phyloP scores from a whole-genome alignment of 208 protist species.

The Leishmania major region DNA sequence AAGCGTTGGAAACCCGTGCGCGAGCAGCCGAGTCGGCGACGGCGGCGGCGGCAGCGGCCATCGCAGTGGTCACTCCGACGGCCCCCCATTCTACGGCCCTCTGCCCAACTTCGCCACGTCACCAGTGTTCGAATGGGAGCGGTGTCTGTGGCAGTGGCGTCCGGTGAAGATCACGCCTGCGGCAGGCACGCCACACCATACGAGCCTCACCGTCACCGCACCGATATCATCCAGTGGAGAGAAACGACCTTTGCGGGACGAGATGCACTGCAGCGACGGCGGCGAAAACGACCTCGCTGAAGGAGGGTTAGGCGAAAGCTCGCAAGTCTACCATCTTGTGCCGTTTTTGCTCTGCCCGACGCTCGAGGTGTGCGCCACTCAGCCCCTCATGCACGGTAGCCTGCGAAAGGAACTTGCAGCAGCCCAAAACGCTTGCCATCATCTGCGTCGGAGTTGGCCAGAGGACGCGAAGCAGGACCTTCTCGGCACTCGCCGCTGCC shows the following conservation, averaged over 20 bases:
- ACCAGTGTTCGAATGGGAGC: conserved; percentile 48
- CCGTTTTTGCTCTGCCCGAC: conserved; percentile 62
- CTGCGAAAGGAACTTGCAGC: conserved; percentile 5
- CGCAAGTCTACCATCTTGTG: conserved; percentile 18
- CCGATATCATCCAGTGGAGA: not conserved
- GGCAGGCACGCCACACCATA: not conserved
- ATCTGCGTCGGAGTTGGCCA: not conserved
- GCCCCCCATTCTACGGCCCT: conserved; percentile 17
- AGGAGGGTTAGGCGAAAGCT: not conserved
- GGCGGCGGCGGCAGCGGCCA: not conserved
- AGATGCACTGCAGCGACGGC: not conserved
- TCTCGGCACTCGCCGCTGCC: not conserved
- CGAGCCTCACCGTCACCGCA: not conserved
- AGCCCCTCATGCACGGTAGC: conserved; percentile 11
- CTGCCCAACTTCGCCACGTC: conserved; percentile 37
- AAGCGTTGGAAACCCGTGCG: not conserved
- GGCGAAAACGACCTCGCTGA: too few species aligned
- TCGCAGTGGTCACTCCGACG: not conserved
- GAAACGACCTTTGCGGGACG: not conserved
- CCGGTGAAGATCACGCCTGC: conserved; percentile 12
- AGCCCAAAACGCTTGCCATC: not conserved
- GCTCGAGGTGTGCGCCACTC: conserved; percentile 15
- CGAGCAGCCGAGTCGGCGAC: not conserved
- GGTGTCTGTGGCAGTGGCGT: conserved; percentile 79
- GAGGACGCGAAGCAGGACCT: not conserved